Conservation (phyloP, 257 asterid genomes). For the Solanum habrochaites region DNA sequence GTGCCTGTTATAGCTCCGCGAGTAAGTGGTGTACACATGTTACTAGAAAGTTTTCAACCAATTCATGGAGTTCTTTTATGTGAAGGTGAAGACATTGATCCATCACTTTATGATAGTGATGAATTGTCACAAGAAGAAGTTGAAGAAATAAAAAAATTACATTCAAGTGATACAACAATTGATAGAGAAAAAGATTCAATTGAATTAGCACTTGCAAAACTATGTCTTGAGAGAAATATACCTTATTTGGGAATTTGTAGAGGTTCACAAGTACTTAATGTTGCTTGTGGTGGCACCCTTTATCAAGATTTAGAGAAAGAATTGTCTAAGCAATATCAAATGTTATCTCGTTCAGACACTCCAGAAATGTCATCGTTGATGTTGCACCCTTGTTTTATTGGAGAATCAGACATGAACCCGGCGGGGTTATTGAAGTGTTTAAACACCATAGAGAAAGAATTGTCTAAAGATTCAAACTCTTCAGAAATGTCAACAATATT, state of each 20-base stretch:
- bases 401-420: background rate
- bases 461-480: background rate
- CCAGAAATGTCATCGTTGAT: background rate
- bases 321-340: slow-evolving; percentile 3
- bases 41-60: slow-evolving; percentile 71
- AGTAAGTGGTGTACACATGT: slow-evolving; percentile 59
- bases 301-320: slow-evolving; percentile 74
- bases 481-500: background rate
- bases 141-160: slow-evolving; percentile 47
- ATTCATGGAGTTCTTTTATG: slow-evolving; percentile 88
- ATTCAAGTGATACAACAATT: slow-evolving; percentile 61
- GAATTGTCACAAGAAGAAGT: slow-evolving; percentile 44
- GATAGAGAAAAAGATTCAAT: slow-evolving; percentile 76
- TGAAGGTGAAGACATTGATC: slow-evolving; percentile 85
- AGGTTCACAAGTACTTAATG: slow-evolving; percentile 83
- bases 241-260: slow-evolving; percentile 87
- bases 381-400: background rate
- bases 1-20: slow-evolving; percentile 79
- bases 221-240: slow-evolving; percentile 75
- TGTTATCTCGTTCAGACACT: background rate
- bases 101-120: slow-evolving; percentile 50
- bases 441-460: background rate
- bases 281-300: slow-evolving; percentile 88
- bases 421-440: background rate
- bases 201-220: slow-evolving; percentile 64